phyloP scores from a whole-genome alignment of 257 asterid species.

The Solanum boliviense region DNA sequence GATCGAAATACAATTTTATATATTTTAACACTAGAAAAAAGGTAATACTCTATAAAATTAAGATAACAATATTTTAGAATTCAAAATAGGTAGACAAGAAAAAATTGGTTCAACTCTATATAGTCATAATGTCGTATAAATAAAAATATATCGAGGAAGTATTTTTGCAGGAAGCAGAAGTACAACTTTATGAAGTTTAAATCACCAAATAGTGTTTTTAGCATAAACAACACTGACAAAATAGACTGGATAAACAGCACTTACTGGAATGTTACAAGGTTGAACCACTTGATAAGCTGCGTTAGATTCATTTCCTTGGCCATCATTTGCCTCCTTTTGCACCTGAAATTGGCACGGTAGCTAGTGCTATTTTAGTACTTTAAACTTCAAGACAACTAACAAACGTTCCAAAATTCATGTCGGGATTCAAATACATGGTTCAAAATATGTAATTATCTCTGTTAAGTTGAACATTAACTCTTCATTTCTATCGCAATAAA shows the following conservation, averaged over 20 bases:
- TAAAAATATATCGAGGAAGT: background rate
- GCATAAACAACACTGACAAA: background rate
- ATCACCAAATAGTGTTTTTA: background rate
- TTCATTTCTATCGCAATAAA: background rate
- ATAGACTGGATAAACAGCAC: background rate
- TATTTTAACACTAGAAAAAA: background rate
- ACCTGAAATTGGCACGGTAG: background rate
- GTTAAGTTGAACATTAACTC: background rate
- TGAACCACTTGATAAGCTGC: conserved; percentile 1
- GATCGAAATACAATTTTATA: background rate
- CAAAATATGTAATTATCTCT: background rate
- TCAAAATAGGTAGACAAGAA: background rate
- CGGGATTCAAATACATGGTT: background rate
- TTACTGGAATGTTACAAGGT: conserved; percentile 8
- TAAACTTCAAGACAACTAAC: background rate
- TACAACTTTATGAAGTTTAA: background rate
- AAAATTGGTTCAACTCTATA: background rate
- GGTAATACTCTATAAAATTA: background rate
- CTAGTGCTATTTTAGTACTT: background rate
- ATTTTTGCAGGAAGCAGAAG: background rate
- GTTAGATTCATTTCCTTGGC: background rate
- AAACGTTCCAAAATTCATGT: background rate
- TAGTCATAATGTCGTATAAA: background rate
- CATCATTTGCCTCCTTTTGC: background rate
- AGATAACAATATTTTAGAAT: background rate